Evolutionary conservation across 805 yeast genomes (phyloP).

Genomic region (Cyberlindnera lachancei): DNA sequence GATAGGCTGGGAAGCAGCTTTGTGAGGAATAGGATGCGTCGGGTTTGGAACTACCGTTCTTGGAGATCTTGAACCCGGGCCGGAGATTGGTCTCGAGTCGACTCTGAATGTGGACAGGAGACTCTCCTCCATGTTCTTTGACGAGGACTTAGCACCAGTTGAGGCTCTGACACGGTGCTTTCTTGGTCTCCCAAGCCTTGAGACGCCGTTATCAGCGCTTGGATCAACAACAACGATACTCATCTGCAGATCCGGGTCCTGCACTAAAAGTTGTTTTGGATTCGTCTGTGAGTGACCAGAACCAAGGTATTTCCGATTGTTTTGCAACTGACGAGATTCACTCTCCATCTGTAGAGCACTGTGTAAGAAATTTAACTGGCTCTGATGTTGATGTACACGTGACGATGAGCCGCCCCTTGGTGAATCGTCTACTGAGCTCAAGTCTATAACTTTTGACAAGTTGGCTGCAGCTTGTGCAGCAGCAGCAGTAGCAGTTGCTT

Average conservation of each 20-base stretch:
- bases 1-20: slow-evolving; percentile 3
- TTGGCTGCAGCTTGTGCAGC: slow-evolving; percentile 21
- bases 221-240: slow-evolving; percentile 24
- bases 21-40: too few relatives aligned
- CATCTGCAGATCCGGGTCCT: slow-evolving; percentile 17
- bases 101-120: slow-evolving; percentile 20
- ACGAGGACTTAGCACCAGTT: slow-evolving; percentile 5
- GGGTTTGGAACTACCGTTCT: slow-evolving; percentile 5
- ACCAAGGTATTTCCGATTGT: not conserved
- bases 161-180: slow-evolving; percentile 1
- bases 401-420: too few relatives aligned
- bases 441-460: slow-evolving; percentile 20
- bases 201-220: slow-evolving; percentile 16
- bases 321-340: not conserved
- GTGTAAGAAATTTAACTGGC: slow-evolving; percentile 9
- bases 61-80: slow-evolving; percentile 25
- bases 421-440: slow-evolving; percentile 11
- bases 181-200: slow-evolving; percentile 23
- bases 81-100: slow-evolving; percentile 19
- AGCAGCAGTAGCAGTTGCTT: slow-evolving; percentile 9
- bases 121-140: slow-evolving; percentile 17
- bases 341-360: slow-evolving; percentile 6
- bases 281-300: slow-evolving; percentile 1
- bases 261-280: slow-evolving; percentile 20
- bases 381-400: not conserved